Percentiles rank a stretch among this genome's conserved stretches.
Evolutionary conservation across 139 green algal species (phyloP).

Genomic region (Chlamydomonas incerta): DNA sequence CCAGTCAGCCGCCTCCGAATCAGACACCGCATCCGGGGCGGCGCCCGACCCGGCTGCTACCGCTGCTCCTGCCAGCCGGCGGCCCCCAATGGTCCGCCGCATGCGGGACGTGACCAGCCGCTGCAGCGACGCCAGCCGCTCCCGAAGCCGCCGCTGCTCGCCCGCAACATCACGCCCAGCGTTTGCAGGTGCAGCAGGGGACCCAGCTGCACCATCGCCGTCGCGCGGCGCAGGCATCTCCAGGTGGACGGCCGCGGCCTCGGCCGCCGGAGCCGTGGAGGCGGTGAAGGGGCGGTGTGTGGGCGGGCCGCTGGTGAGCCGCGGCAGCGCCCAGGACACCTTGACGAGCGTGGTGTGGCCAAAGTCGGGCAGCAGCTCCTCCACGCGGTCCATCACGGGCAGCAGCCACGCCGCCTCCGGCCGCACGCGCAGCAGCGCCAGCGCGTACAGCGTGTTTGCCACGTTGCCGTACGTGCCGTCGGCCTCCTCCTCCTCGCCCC

Average conservation of each 20-base stretch:
- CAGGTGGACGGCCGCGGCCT: too few species aligned
- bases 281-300: neutral
- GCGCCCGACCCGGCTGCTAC: too few species aligned
- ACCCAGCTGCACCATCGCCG: too few species aligned
- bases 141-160: neutral
- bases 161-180: neutral
- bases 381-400: neutral
- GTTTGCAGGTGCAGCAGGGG: neutral
- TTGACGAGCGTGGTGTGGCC: slow-evolving; percentile 15
- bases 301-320: neutral
- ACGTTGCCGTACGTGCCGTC: slow-evolving; percentile 16
- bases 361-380: slow-evolving; percentile 6
- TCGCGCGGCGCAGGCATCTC: too few species aligned
- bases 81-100: neutral
- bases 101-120: neutral
- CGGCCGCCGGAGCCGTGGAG: neutral
- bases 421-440: slow-evolving; percentile 25
- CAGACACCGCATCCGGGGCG: too few species aligned
- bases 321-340: slow-evolving; percentile 38
- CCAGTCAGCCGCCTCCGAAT: too few species aligned
- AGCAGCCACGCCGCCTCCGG: slow-evolving; percentile 14
- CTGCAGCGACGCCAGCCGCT: neutral
- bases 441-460: slow-evolving; percentile 12
- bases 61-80: too few species aligned
- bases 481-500: neutral